A percentile compares a stretch with the other conserved stretches of the same genome.
These are phyloP conservation scores for Citrus cavaleriei DNA, from an alignment of 345 rosid species.

Conservation along the genomic window DNA sequence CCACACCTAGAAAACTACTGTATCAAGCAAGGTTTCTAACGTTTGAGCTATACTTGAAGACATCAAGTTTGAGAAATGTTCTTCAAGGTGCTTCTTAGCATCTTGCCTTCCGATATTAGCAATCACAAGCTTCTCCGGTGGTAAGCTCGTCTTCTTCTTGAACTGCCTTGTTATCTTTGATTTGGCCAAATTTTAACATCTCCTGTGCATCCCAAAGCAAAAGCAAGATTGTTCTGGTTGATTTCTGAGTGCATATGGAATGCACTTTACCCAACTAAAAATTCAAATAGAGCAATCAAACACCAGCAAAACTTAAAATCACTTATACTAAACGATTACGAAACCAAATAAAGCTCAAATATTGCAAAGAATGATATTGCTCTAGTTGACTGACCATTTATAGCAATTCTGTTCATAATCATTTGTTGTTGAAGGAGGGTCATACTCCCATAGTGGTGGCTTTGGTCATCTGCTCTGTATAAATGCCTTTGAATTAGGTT, in stretches of 20 bases:
- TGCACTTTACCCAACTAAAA: not conserved
- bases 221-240: not conserved
- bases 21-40: conserved; percentile 92
- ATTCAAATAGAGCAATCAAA: not conserved
- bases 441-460: no score
- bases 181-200: conserved; percentile 63
- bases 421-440: no score
- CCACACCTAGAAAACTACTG: conserved; percentile 59
- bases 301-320: not conserved
- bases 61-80: conserved; percentile 89
- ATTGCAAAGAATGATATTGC: not conserved
- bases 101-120: conserved; percentile 97
- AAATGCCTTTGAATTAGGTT: no score
- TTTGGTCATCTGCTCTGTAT: no score
- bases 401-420: no score
- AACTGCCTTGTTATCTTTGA: conserved; percentile 90
- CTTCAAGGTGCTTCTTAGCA: conserved; percentile 94
- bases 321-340: not conserved
- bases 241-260: not conserved
- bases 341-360: not conserved
- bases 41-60: conserved; percentile 95
- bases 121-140: conserved; percentile 88
- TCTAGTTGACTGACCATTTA: no score
- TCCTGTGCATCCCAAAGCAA: conserved; percentile 45
- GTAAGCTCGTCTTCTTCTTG: conserved; percentile 93